Evolutionary conservation across 805 yeast species (phyloP).

Genomic region (Komagataella kurtzmanii): DNA sequence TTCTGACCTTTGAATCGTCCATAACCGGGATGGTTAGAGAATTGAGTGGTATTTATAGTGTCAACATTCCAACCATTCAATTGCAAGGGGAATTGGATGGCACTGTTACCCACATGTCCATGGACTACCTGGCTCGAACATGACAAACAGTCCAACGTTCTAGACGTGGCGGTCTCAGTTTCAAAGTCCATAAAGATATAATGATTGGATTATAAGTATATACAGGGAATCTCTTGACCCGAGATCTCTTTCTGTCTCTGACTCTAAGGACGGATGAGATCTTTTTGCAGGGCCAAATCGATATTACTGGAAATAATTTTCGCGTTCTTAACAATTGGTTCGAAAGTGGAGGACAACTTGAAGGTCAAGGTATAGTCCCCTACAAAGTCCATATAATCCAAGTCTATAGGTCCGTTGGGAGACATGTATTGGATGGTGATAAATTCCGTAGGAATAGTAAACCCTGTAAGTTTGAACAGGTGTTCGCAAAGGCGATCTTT

Average conservation of each 20-base stretch:
- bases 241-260: not conserved
- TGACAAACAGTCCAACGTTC: slow-evolving; percentile 24
- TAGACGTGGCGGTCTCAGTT: not conserved
- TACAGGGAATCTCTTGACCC: not conserved
- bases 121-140: slow-evolving; percentile 89
- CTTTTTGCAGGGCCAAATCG: not conserved
- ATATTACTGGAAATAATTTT: slow-evolving; percentile 1
- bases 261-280: not conserved
- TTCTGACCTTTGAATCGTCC: slow-evolving; percentile 49
- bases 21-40: slow-evolving; percentile 89
- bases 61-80: slow-evolving; percentile 88
- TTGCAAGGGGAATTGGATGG: slow-evolving; percentile 85
- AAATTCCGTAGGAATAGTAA: slow-evolving; percentile 1
- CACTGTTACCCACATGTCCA: slow-evolving; percentile 90
- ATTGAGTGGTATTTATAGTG: slow-evolving; percentile 74
- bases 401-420: not conserved
- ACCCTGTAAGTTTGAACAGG: not conserved
- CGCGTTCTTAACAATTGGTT: not conserved
- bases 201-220: not conserved
- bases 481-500: not conserved
- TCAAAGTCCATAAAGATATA: not conserved
- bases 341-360: not conserved
- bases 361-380: slow-evolving; percentile 1
- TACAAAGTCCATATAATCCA: not conserved
- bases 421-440: not conserved